Base-by-base conservation (phyloP, 1,284 basidiomycete genomes). In the Moniliella sp. region DNA sequence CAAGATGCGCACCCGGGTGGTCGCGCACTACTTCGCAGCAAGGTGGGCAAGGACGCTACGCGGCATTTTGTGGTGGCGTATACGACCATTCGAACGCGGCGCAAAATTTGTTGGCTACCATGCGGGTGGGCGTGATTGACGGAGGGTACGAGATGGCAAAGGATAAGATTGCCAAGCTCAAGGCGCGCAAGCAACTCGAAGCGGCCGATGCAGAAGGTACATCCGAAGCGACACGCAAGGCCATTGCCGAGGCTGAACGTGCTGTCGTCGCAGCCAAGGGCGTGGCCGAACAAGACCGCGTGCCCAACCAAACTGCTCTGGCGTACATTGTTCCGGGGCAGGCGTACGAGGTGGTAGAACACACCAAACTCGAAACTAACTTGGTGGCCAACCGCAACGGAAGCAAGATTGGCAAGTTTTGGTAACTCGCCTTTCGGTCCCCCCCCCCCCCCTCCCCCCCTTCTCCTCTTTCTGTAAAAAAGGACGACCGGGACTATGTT, bases 41-140 rank as follows among this genome's bases (percentile, higher is more conserved):
- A 46, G 37, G 48, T 58, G 19, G 55, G 55, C 33, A 50, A 50
- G 40, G 55, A 58, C 28, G 53, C 52, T n/a, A 54, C 55, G 48
- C 49, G 23, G 53, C 55, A 9, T 58, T 58, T 46, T 37, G 46
- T 12, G 55, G 55, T 12, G 55, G 55, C 35, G 42, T 58, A 3
- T 58, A 58, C 35, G 53, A 56, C 38, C 55, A 58, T 39, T 48
- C 47, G 12, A 54, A 57, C 31, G 55, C 53, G 13, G 55, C 55
- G 3, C 50, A 56, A 42, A 57, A 58, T 34, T 32, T 58, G n/a
- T 43, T 58, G 27, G 44, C 46, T 4, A 55, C 51, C 50, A 56
- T 58, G 55, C 46, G 55, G 9, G 51, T 58, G 12, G 55, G 55
- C 39, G 55, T 57, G 5, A 40, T 58, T 12, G 51, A 56, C 25